Evolutionary conservation across 78 protist genomes (phyloP).

Genomic region (Planoprotostelium fungivorum): DNA sequence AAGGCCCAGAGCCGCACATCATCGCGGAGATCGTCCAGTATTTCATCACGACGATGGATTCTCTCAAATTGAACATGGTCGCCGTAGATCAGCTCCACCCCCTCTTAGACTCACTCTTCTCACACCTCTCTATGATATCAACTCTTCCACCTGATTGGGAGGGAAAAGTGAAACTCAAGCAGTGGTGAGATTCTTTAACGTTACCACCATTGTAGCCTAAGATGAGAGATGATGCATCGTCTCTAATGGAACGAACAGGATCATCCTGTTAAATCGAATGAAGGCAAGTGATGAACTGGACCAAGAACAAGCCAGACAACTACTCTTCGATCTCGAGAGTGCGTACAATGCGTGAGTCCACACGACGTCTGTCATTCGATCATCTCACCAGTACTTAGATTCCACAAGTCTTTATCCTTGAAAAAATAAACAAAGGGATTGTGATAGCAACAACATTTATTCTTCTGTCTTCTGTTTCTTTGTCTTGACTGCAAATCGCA

Average conservation of each 20-base stretch:
- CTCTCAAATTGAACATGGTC: constrained; percentile 59
- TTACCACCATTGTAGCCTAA: neutral
- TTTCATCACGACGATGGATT: constrained; percentile 83
- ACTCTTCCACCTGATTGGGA: constrained; percentile 64
- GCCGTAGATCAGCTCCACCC: constrained; percentile 83
- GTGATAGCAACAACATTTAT: too few relatives aligned
- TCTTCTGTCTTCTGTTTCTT: too few relatives aligned
- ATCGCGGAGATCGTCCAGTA: constrained; percentile 73
- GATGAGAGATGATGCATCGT: neutral
- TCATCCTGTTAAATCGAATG: constrained; percentile 60
- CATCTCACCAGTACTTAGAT: neutral
- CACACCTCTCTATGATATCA: constrained; percentile 39
- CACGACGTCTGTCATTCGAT: neutral
- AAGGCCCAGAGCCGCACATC: neutral
- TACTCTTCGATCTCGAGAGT: constrained; percentile 77
- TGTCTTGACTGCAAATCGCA: too few relatives aligned
- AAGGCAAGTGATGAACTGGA: constrained; percentile 74
- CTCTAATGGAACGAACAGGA: too few relatives aligned
- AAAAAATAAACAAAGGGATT: too few relatives aligned
- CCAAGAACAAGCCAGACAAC: constrained; percentile 74
- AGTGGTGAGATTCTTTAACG: neutral
- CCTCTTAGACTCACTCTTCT: constrained; percentile 54
- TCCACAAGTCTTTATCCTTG: neutral
- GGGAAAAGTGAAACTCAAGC: constrained; percentile 49
- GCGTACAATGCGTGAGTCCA: constrained; percentile 43